Evolutionary conservation across 2,329 filamentous ascomycete species (phyloP), one percentile per base, ranked within the genome.

Genomic region (Rhexocercosporidium sp.): DNA sequence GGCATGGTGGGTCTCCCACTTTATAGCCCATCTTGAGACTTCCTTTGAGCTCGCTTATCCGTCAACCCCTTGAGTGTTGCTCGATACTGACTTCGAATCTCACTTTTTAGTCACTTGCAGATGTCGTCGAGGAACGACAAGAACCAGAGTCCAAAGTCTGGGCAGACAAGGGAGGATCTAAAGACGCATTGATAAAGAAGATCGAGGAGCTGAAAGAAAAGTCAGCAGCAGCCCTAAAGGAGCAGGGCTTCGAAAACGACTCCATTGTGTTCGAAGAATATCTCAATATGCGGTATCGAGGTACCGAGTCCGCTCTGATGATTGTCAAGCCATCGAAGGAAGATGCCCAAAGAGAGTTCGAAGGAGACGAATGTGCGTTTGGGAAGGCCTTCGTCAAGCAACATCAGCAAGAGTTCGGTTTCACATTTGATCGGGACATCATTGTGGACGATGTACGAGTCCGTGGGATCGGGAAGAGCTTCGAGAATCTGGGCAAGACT

Each of bases 361-460:
- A 78, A 27, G 89, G 88, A 7, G 87, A 92, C 27, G 87, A 92
- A 14, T 96, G 92, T 92, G 91, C 90, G 0, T 97, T 94, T 79
- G 93, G 90, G 2, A 87, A 90, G 71, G 94, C 93, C 0, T 97
- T 98, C 75, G 83, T 96, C 37, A 88, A 89, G 73, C 93, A 97
- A 73, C 94, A 97, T 76, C 90, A 93, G 62, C 94, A 96, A 76
- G 94, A 97, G 76, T 97, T 97, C 76, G 94, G 94, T 0, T 97
- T 97, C 75, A 96, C 92, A 0, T 82, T 97, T 2, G 92, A 96
- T 67, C 85, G 94, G 64, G 93, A 97, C 72, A 92, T 97, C 63
- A 94, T 97, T 54, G 85, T 97, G 8, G 94, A 97, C 70, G 94
- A 97, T 77, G 92, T 97, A 3, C 89, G 94, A 47, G 92, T 94